Conservation (phyloP, 2,329 filamentous ascomycete species). For the Trichophyton simii region DNA sequence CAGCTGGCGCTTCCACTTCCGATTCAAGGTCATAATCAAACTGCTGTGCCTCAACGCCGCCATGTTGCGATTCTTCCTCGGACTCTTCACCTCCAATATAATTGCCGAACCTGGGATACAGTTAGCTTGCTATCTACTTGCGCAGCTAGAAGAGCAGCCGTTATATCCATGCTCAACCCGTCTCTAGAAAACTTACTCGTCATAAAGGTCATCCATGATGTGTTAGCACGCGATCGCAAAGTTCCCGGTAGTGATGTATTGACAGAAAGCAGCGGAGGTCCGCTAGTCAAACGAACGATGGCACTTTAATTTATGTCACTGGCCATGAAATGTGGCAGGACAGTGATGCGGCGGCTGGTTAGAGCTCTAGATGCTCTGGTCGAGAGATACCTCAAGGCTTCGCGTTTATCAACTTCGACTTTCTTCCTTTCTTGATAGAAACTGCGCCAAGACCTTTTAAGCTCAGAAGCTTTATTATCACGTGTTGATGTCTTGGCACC, state of each 20-base stretch:
- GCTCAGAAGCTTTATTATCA: background rate
- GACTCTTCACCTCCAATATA: conserved; percentile 92
- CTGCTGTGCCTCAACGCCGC: conserved; percentile 62
- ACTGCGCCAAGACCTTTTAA: conserved; percentile 4
- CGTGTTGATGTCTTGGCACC: background rate
- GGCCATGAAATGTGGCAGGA: background rate
- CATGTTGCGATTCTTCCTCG: conserved; percentile 69
- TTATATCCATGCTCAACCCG: background rate
- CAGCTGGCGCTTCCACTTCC: conserved; percentile 47
- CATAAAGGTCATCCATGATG: conserved; percentile 86
- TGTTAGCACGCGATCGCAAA: background rate
- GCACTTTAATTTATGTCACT: background rate
- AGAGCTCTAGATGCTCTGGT: background rate
- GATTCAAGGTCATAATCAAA: conserved; percentile 66
- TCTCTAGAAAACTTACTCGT: conserved; percentile 51
- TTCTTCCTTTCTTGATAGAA: conserved; percentile 4
- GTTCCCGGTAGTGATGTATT: background rate
- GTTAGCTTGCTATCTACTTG: conserved; percentile 8
- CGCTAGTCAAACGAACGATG: background rate
- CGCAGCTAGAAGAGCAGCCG: background rate
- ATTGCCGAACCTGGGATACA: conserved; percentile 68
- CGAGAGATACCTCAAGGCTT: background rate
- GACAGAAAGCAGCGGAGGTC: background rate
- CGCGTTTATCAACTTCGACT: background rate
- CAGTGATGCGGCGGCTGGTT: background rate